Base-by-base conservation (phyloP, 768 basidiomycete species). In the Amyloporia xantha region DNA sequence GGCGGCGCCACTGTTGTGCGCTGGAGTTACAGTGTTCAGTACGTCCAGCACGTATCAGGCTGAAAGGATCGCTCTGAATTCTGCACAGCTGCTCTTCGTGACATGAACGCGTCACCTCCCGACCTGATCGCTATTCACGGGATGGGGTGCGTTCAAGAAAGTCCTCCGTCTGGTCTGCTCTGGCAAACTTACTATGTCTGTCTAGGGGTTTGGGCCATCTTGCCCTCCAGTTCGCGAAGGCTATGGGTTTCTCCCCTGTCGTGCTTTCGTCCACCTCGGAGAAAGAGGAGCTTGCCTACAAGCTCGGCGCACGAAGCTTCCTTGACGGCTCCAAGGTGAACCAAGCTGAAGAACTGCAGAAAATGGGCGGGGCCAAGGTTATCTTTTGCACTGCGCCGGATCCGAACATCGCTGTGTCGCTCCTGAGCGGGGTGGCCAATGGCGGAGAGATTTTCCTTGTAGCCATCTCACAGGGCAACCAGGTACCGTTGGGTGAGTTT, bases 11-110 rank as follows among this genome's bases (percentile, higher is more conserved):
- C 53, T 69, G 2, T 53, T 68, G 11, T 70, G 68, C 41, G 68
- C 66, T 11, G 70, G 66, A 17, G 63, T 69, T 7, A 71, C 71
- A 3, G 60, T 60, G 20, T 72, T 65, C 62, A 65, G 68, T 44
- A 91, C 90, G 2, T 86, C 91, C 54, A 91, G 15, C 28, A 4
- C n/a, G 15, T 33, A 39, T 7, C 9, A 39, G 38, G 20, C 20
- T 39, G 38, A 15, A 9, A n/a, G 7, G 12, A 39, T 39, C 30
- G 30, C 30, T 33, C 7, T 33, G 30, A n/a, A n/a, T n/a, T n/a
- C n/a, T n/a, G 7, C 30, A 33, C 30, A 62, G 60, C 59, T 28
- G 38, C 62, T 2, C 53, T 64, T 11, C 57, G 70, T 42, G 51
- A 59, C 48, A 66, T 65, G 58, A 48, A 54, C 23, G 44, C 64